Conservation (phyloP, 2,329 filamentous ascomycete species). For the Huntiella abstrusa region DNA sequence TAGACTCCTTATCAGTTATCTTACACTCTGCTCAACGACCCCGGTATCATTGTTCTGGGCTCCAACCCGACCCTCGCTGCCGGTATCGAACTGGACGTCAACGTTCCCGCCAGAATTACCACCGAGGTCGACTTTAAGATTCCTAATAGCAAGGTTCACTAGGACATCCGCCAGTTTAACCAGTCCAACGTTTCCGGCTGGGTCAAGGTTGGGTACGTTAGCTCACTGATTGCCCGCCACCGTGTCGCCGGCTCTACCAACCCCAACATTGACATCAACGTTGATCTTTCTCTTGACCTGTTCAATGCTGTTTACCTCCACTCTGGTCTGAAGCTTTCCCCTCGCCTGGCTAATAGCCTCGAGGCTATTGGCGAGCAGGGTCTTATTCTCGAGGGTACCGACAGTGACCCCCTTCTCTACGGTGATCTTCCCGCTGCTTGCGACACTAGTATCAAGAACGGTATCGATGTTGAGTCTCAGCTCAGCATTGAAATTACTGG, state of each 20-base stretch:
- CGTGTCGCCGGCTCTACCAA: constrained; percentile 18
- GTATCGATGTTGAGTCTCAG: neutral
- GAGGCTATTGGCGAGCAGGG: constrained; percentile 1
- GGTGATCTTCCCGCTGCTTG: constrained; percentile 1
- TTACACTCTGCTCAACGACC: constrained; percentile 21
- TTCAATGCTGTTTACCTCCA: neutral
- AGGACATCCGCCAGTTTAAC: constrained; percentile 19
- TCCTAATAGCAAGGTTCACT: constrained; percentile 20
- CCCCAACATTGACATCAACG: constrained; percentile 13
- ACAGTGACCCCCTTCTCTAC: neutral
- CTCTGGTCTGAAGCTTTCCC: neutral
- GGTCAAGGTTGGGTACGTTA: constrained; percentile 19
- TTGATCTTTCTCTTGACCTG: constrained; percentile 22
- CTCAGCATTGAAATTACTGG: neutral
- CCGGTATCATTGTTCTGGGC: constrained; percentile 22
- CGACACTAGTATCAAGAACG: neutral
- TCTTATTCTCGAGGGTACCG: constrained; percentile 1
- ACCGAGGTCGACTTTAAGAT: constrained; percentile 18
- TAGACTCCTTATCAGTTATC: constrained; percentile 19
- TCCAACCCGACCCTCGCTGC: constrained; percentile 21
- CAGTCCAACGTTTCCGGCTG: constrained; percentile 19
- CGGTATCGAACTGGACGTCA: constrained; percentile 20
- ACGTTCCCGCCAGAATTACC: constrained; percentile 17
- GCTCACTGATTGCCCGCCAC: constrained; percentile 18
- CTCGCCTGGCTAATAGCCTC: neutral